Evolutionary conservation across 2,329 filamentous ascomycete species (phyloP).

Genomic region (Penicillium verrucosum): DNA sequence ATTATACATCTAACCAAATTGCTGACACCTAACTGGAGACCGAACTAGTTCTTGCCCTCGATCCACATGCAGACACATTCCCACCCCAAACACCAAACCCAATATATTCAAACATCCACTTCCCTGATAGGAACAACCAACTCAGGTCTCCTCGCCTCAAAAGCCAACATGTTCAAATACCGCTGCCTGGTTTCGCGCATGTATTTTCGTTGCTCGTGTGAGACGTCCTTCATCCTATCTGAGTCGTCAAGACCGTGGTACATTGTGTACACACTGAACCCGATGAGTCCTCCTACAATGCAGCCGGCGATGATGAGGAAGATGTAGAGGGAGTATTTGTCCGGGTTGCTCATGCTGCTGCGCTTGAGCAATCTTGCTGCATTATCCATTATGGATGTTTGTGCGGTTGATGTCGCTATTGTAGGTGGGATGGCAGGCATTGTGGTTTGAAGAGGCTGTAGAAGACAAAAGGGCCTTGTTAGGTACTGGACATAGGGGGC

Average conservation of each 20-base stretch:
- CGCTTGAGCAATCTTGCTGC: slow-evolving; percentile 16
- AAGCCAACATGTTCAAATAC: slow-evolving; percentile 22
- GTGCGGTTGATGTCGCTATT: not conserved
- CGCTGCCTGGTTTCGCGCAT: slow-evolving; percentile 29
- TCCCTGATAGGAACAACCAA: slow-evolving; percentile 19
- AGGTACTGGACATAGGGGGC: not conserved
- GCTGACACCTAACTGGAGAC: not conserved
- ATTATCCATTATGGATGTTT: not conserved
- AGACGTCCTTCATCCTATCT: slow-evolving; percentile 11
- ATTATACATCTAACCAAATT: not conserved
- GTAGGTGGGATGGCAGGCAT: slow-evolving; percentile 4
- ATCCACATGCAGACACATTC: not conserved
- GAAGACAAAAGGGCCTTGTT: not conserved
- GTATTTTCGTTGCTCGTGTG: slow-evolving; percentile 27
- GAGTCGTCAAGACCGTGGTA: slow-evolving; percentile 21
- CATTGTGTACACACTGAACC: slow-evolving; percentile 20
- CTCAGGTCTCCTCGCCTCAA: slow-evolving; percentile 18
- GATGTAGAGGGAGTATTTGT: slow-evolving; percentile 23
- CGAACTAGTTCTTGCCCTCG: not conserved
- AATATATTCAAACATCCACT: slow-evolving; percentile 10
- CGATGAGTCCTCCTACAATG: slow-evolving; percentile 21
- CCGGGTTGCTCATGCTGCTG: slow-evolving; percentile 2
- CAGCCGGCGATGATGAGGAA: slow-evolving; percentile 29
- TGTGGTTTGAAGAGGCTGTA: not conserved
- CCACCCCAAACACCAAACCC: not conserved